Evolutionary conservation across 805 yeast genomes (phyloP), one percentile per base, ranked within the genome.

Genomic region (Komagataella mondaviorum): DNA sequence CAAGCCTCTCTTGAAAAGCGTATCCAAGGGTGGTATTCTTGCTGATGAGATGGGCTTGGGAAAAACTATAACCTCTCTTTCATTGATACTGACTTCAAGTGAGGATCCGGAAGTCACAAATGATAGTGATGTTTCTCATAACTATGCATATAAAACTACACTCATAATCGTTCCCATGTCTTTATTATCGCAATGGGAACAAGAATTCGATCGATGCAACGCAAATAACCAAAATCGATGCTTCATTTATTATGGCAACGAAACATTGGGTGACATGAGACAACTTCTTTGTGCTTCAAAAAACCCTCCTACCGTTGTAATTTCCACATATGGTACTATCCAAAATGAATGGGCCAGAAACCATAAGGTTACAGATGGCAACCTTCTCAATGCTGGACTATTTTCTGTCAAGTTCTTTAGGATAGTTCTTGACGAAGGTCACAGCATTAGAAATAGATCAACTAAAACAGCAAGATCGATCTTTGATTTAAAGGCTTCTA

Each of bases 41-140:
- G 96, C 97, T 0, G 98, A 90, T 68, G 98, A 90, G 63, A 90
- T 90, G 98, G 98, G 98, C 0, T 71, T 90, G 6, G 98, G 98
- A 46, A 90, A 90, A 62, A 90, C 98, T 0, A 85, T 90, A 22
- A 85, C 96, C 1, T 80, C 95, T 0, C 65, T 88, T 50, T 76
- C 96, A 0, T 66, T 91, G 49, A 72, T 90, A 10, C 78, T 84
- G 52, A 73, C 87, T 0, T 81, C 75, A 7, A 86, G 88, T 0
- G 63, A 58, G 48, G 90, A 85, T 59, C 52, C 61, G 12, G 54
- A 57, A 1, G 59, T 59, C n/a, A 45, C 7, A 52, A 55, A 23
- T 52, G 54, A 44, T 45, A 55, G 6, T 43, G 51, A 45, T 48
- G 54, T 24, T 39, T 46, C 45, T 49, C 63, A 58, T 44, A 67